phyloP scores from a whole-genome alignment of 2,329 filamentous ascomycete species.

The Fusarium mangiferae region DNA sequence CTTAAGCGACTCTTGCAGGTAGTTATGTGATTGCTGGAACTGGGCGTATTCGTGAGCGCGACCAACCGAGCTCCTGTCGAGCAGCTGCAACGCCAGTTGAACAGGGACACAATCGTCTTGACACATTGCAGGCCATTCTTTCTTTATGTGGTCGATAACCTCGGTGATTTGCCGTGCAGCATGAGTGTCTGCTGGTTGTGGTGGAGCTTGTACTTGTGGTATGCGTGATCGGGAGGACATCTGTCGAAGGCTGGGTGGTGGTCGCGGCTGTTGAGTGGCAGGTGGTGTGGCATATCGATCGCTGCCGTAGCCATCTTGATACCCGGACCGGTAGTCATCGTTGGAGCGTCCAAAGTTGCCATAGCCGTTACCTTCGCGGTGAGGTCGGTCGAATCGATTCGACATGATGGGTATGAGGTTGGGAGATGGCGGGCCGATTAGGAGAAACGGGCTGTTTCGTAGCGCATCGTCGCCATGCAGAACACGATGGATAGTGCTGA shows the following conservation, averaged over 20 bases:
- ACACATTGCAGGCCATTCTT: constrained; percentile 93
- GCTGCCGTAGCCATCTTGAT: constrained; percentile 54
- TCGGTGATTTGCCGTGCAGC: constrained; percentile 67
- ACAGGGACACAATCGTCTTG: constrained; percentile 90
- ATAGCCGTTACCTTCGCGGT: constrained; percentile 55
- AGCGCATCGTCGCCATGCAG: constrained; percentile 37
- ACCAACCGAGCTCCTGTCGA: constrained; percentile 93
- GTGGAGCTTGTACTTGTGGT: constrained; percentile 35
- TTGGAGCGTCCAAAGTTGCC: constrained; percentile 54
- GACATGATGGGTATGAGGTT: constrained; percentile 54
- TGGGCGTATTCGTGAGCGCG: constrained; percentile 87
- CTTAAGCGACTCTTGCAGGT: constrained; percentile 93
- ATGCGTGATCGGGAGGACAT: constrained; percentile 51
- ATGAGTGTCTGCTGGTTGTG: constrained; percentile 50
- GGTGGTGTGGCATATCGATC: constrained; percentile 55
- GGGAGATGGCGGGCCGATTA: constrained; percentile 29
- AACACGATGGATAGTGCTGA: background rate
- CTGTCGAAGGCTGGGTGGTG: constrained; percentile 46
- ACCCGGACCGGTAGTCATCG: constrained; percentile 57
- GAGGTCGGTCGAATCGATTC: constrained; percentile 60
- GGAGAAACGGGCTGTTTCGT: constrained; percentile 16
- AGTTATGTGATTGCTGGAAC: constrained; percentile 84
- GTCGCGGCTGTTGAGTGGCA: constrained; percentile 41
- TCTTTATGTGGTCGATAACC: constrained; percentile 84
- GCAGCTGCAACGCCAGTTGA: constrained; percentile 91